Conservation (phyloP, 1,139 yeast genomes). For the Geotrichum europaeum region DNA sequence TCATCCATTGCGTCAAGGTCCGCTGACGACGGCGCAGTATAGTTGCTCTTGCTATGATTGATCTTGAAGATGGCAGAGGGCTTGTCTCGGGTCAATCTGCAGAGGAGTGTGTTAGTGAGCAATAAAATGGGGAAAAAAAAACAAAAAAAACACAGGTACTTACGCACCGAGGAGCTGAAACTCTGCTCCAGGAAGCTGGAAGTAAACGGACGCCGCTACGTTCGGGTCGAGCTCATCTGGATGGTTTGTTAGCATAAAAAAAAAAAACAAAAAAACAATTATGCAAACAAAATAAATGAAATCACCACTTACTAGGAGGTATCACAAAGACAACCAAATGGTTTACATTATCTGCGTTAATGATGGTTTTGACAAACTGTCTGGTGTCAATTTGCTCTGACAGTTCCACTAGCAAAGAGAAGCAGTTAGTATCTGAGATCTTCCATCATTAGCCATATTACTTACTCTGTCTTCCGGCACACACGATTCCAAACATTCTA, state of each 20-base stretch:
- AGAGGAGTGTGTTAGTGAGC: not conserved
- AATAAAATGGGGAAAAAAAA: not conserved
- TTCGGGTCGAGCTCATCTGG: conserved; percentile 48
- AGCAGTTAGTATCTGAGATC: conserved; percentile 29
- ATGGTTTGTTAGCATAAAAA: conserved; percentile 20
- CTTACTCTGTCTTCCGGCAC: conserved; percentile 40
- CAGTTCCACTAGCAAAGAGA: conserved; percentile 28
- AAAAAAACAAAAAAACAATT: not conserved
- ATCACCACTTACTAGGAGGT: conserved; percentile 52
- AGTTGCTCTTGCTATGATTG: conserved; percentile 37
- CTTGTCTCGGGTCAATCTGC: conserved; percentile 57
- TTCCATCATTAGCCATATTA: not conserved
- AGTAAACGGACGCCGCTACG: conserved; percentile 78
- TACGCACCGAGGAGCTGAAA: conserved; percentile 67
- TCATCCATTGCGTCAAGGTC: conserved; percentile 36
- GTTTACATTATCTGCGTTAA: conserved; percentile 58
- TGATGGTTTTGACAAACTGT: conserved; percentile 56
- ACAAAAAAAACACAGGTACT: conserved; percentile 15
- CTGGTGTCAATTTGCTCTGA: conserved; percentile 51
- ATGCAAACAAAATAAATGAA: not conserved
- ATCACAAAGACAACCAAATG: conserved; percentile 71
- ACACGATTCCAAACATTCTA: conserved; percentile 43
- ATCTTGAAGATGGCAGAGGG: conserved; percentile 90
- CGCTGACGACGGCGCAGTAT: conserved; percentile 27
- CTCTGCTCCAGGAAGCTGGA: conserved; percentile 73